These are phyloP conservation scores for Kodamaea jinghongensis DNA, from an alignment of 805 yeast genomes.

Conservation along the genomic window DNA sequence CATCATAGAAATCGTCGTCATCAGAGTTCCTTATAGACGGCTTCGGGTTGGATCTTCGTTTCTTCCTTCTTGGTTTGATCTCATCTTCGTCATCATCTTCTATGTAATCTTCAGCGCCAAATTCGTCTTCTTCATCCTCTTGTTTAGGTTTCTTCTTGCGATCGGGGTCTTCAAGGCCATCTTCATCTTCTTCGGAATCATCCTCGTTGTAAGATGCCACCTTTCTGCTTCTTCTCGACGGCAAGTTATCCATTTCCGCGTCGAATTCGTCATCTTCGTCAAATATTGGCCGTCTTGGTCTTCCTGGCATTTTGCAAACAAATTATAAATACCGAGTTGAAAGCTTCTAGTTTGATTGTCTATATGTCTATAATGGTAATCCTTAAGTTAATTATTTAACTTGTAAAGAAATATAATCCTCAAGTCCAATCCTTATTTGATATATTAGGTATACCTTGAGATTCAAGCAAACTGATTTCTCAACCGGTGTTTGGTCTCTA, in stretches of 20 bases:
- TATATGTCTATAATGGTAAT: too few relatives aligned
- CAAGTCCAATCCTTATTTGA: too few relatives aligned
- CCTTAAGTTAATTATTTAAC: too few relatives aligned
- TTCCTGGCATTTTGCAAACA: slow-evolving; percentile 10
- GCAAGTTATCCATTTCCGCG: slow-evolving; percentile 14
- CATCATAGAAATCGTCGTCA: slow-evolving; percentile 11
- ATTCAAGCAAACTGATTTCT: too few relatives aligned
- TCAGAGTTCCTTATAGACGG: slow-evolving; percentile 15
- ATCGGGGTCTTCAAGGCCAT: slow-evolving; percentile 8
- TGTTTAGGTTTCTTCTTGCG: slow-evolving; percentile 19
- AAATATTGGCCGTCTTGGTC: slow-evolving; percentile 12
- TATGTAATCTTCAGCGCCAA: slow-evolving; percentile 8
- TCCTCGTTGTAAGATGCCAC: slow-evolving; percentile 16
- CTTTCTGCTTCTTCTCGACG: slow-evolving; percentile 16
- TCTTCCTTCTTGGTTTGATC: slow-evolving; percentile 1
- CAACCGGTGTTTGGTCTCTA: too few relatives aligned
- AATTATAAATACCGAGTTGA: too few relatives aligned
- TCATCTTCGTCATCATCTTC: slow-evolving; percentile 10
- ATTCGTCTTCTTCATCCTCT: neutral
- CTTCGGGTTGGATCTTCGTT: slow-evolving; percentile 7
- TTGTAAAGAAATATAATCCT: too few relatives aligned
- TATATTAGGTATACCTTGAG: too few relatives aligned
- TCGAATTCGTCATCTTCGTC: slow-evolving; percentile 21
- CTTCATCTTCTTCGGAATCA: slow-evolving; percentile 4
- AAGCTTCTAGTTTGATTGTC: too few relatives aligned